Conservation (phyloP, 192 early-diverging fungal species). For the Physocladia obscura region DNA sequence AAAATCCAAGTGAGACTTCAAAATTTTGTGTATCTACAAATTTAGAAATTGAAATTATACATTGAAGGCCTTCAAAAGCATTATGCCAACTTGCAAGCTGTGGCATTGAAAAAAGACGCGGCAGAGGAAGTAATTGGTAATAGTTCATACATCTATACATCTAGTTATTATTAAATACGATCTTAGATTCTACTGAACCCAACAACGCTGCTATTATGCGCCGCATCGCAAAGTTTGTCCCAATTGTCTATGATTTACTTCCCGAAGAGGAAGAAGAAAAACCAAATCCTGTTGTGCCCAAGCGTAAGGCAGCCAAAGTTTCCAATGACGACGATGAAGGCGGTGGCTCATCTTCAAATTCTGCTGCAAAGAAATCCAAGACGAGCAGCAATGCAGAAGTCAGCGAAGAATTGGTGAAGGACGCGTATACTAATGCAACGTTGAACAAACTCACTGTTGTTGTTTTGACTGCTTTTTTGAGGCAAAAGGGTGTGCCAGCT, state of each 20-base stretch:
- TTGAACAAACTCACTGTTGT: slow-evolving; percentile 21
- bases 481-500: background rate
- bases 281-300: background rate
- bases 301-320: background rate
- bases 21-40: background rate
- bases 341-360: background rate
- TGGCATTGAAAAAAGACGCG: slow-evolving; percentile 39
- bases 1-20: slow-evolving; percentile 35
- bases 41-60: too few relatives aligned
- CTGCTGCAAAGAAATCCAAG: background rate
- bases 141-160: background rate
- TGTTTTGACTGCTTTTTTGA: slow-evolving; percentile 22
- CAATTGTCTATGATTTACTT: background rate
- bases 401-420: slow-evolving; percentile 7
- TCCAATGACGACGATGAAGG: background rate
- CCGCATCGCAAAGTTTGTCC: slow-evolving; percentile 11
- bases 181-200: slow-evolving; percentile 15
- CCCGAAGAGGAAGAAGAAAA: slow-evolving; percentile 8
- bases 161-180: background rate
- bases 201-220: slow-evolving; percentile 11
- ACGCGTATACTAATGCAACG: background rate
- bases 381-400: background rate
- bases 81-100: slow-evolving; percentile 50
- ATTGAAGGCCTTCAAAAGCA: slow-evolving; percentile 44
- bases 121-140: slow-evolving; percentile 43